Percentiles rank a stretch among this genome's conserved stretches.
phyloP scores from a whole-genome alignment of 2,329 filamentous ascomycete genomes.

The Coleophoma eucalyptorum region DNA sequence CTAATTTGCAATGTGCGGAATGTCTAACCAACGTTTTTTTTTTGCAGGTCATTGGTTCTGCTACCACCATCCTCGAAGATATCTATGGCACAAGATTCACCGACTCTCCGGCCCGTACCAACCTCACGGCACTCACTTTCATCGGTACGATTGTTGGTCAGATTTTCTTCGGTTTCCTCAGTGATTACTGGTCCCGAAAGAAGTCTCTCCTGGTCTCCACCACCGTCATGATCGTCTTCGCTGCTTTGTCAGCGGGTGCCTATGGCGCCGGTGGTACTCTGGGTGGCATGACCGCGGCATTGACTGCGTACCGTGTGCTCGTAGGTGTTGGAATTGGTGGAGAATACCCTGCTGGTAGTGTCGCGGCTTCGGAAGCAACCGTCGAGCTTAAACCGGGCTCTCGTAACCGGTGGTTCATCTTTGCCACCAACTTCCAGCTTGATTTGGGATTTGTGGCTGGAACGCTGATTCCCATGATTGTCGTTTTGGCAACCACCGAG shows the following conservation, averaged over 20 bases:
- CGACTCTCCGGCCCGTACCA: constrained; percentile 63
- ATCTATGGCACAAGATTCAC: constrained; percentile 69
- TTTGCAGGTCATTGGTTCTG: constrained; percentile 75
- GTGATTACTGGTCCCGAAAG: constrained; percentile 81
- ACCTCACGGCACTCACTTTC: constrained; percentile 80
- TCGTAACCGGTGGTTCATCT: constrained; percentile 86
- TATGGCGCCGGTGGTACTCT: constrained; percentile 69
- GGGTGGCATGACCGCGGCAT: constrained; percentile 69
- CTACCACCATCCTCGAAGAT: constrained; percentile 67
- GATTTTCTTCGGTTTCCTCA: constrained; percentile 74
- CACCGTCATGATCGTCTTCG: constrained; percentile 79
- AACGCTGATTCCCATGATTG: constrained; percentile 69
- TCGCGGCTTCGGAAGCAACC: constrained; percentile 79
- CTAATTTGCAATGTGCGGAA: too few species aligned
- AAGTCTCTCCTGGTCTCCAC: constrained; percentile 80
- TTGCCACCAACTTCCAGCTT: constrained; percentile 88
- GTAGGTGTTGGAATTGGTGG: constrained; percentile 70
- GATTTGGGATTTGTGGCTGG: constrained; percentile 78
- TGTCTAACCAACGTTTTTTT: not conserved
- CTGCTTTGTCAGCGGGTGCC: constrained; percentile 70
- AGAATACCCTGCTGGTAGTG: constrained; percentile 79
- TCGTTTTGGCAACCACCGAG: constrained; percentile 48
- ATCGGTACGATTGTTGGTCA: constrained; percentile 82
- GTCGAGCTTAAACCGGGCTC: constrained; percentile 77
- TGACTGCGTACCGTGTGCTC: constrained; percentile 84